Base-by-base conservation (phyloP, 2,329 filamentous ascomycete genomes). In the Arthrocladium fulminans region DNA sequence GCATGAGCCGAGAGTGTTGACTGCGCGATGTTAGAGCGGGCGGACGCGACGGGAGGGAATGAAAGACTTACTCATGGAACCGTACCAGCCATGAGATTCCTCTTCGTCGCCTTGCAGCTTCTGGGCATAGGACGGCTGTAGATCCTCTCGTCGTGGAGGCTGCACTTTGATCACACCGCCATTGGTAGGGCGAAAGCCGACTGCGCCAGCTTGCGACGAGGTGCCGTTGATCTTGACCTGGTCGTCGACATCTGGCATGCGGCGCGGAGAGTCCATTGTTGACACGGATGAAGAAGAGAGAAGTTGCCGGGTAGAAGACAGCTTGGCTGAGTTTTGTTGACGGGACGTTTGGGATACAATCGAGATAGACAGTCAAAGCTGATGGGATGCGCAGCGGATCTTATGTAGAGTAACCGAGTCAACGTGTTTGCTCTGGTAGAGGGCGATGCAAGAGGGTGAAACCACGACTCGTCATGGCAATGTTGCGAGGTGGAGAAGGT, bases 11-110 rank as follows among this genome's bases (percentile, higher is more conserved):
- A 97, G 71, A 13, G 72, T 67, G 65, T 90, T 86, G 67, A 94
- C 79, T 80, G 56, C 50, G 55, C 19, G 3, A 30, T 37, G 34
- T 56, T 43, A 57, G 51, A 20, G 34, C 29, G 37, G 15, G 7
- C 23, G 3, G 12, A 13, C 27, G 13, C 9, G 9, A 10, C 25
- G 13, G 20, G 30, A 35, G 39, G 32, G 1, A 23, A 39, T 50
- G 15, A n/a, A n/a, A 30, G 35, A 75, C 81, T 58, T 73, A 86
- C 83, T 88, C 82, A 96, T 87, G 52, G 71, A 71, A 19, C 88
- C 88, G 62, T 97, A 98, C 88, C 88, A 96, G 62, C 87, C 86
- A 65, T 89, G 81, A 44, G 79, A 76, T 54, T 78, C 78, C 25
- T 78, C 79, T 56, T 92, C 82, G 56, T 80, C 76, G 23, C 77